Base-by-base conservation (phyloP, 345 rosid genomes). In the Rhizophora apiculata region DNA sequence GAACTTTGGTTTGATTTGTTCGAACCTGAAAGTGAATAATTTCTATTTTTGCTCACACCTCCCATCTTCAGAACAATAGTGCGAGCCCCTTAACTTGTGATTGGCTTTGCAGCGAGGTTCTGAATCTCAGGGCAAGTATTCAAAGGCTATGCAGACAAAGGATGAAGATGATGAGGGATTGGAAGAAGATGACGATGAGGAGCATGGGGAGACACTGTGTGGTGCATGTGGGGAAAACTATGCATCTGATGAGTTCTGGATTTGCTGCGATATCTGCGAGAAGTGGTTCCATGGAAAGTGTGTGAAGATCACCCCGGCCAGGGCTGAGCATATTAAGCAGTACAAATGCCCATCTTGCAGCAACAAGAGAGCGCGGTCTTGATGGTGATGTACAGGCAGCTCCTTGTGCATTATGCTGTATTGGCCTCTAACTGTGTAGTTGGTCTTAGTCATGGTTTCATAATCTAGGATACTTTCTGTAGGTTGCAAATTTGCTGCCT, bases 401-500 rank as follows among this genome's bases (percentile, higher is more conserved):
- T 64, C 60, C 52, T 37, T 61, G 65, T 46, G 71, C 53, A 65
- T 37, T 48, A 49, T 64, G 61, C 70, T 61, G 27, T 65, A 62
- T n/a, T 73, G 78, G 81, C 77, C 77, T 81, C 85, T 83, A 81
- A 82, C 80, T 83, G 78, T 83, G 68, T 77, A 64, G 74, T 75
- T 78, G 81, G 79, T 80, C 75, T 67, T 76, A 76, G 76, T 74
- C 78, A 27, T 39, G 69, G 52, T 56, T 69, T 66, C 67, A 70
- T 71, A 67, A 67, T 78, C 71, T 65, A 76, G 74, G 79, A 71
- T 69, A 69, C 26, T 67, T 32, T 70, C 55, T 71, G 68, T 80
- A 80, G 78, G 68, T 69, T 30, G 65, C 56, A 60, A 75, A 67
- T 65, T 70, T 37, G 76, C 59, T 65, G 79, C 73, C 68, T 68